phyloP scores from a whole-genome alignment of 495 filamentous ascomycete genomes.

The Xylaria scruposa region DNA sequence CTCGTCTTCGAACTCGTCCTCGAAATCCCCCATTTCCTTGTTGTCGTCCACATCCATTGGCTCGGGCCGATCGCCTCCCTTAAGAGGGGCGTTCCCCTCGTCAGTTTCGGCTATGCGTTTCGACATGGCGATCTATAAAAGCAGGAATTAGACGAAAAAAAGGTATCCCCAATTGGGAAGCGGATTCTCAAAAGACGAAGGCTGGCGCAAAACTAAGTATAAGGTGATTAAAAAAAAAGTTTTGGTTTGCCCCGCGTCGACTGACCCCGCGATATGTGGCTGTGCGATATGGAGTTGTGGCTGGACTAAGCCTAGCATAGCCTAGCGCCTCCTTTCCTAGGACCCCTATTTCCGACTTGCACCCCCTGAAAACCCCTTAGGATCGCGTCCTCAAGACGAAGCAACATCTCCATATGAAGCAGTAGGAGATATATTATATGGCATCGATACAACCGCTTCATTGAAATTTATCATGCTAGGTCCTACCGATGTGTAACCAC shows the following conservation, averaged over 20 bases:
- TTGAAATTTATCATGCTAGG: not conserved
- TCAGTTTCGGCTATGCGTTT: conserved; percentile 69
- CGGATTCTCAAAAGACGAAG: not conserved
- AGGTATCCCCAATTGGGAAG: not conserved
- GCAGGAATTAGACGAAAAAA: not conserved
- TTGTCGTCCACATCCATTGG: conserved; percentile 60
- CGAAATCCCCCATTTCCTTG: conserved; percentile 83
- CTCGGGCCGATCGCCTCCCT: conserved; percentile 71
- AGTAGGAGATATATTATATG: not conserved
- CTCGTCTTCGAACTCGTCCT: conserved; percentile 96
- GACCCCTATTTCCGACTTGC: not conserved
- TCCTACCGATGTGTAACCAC: not conserved
- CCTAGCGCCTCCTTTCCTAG: not conserved
- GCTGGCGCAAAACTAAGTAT: not conserved
- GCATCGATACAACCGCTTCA: not conserved
- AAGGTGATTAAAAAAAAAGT: conserved; percentile 23
- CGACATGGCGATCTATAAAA: conserved; percentile 59
- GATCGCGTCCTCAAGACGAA: not conserved
- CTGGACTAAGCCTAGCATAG: not conserved
- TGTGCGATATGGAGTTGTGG: conserved; percentile 16
- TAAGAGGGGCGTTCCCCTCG: conserved; percentile 64
- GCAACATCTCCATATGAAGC: not conserved
- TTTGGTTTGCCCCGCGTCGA: conserved; percentile 22
- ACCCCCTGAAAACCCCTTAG: not conserved
- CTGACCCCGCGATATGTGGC: conserved; percentile 42